These are phyloP conservation scores for Filobasidium floriforme DNA, from an alignment of 768 basidiomycete genomes.

Conservation along the genomic window DNA sequence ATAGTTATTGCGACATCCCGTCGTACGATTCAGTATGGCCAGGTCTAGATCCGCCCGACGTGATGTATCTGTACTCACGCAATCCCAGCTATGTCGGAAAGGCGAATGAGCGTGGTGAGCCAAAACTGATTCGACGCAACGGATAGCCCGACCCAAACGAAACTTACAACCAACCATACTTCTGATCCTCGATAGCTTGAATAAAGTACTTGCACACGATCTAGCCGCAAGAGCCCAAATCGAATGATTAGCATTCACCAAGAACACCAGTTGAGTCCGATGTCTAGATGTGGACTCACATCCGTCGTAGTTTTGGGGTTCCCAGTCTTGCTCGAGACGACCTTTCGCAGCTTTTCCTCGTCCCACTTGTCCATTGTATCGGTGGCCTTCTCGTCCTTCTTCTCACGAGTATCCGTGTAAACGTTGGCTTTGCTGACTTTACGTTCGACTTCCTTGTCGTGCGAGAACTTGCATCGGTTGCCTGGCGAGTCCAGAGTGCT, in stretches of 20 bases:
- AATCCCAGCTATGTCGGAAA: conserved; percentile 43
- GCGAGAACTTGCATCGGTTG: conserved; percentile 83
- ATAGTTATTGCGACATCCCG: too few species aligned
- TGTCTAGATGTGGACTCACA: conserved; percentile 55
- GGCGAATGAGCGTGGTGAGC: neutral
- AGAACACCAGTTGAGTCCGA: too few species aligned
- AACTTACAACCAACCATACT: conserved; percentile 53
- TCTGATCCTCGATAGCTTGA: conserved; percentile 85
- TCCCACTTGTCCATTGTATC: conserved; percentile 99
- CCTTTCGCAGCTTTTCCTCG: conserved; percentile 81
- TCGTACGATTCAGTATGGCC: too few species aligned
- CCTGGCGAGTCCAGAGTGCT: conserved; percentile 29
- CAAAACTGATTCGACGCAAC: neutral
- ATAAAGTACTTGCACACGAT: conserved; percentile 92
- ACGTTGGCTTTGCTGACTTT: conserved; percentile 94
- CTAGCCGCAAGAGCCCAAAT: too few species aligned
- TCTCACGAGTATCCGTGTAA: conserved; percentile 71
- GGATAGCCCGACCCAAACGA: neutral
- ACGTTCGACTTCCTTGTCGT: conserved; percentile 76
- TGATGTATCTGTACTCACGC: conserved; percentile 34
- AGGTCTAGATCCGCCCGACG: too few species aligned
- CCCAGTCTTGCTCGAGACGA: conserved; percentile 77
- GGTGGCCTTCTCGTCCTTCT: conserved; percentile 57
- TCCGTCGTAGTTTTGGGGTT: conserved; percentile 90
- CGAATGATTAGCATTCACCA: too few species aligned